These are phyloP conservation scores for Blastobotrys illinoisensis DNA, from an alignment of 1,139 yeast genomes.

Conservation along the genomic window DNA sequence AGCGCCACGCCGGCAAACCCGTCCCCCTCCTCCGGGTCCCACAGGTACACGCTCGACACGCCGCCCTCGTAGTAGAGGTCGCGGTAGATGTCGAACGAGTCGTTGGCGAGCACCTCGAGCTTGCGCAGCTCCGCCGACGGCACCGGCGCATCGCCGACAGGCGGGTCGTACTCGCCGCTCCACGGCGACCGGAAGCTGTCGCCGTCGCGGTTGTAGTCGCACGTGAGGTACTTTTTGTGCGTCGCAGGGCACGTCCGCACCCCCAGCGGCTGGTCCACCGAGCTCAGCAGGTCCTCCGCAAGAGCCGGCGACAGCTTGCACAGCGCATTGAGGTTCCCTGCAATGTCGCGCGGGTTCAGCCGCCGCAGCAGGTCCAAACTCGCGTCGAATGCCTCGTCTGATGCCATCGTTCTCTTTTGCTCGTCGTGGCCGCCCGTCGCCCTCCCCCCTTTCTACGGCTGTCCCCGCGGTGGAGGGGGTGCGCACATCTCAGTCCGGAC, in stretches of 20 bases:
- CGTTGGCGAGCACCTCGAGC: conserved; percentile 77
- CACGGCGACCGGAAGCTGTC: conserved; percentile 92
- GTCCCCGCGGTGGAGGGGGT: background rate
- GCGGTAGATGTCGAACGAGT: conserved; percentile 86
- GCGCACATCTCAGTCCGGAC: background rate
- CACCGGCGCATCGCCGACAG: conserved; percentile 57
- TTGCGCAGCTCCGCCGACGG: conserved; percentile 66
- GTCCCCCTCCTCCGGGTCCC: conserved; percentile 60
- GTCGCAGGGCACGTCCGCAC: conserved; percentile 51
- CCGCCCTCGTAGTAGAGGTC: conserved; percentile 96
- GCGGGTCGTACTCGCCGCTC: conserved; percentile 75
- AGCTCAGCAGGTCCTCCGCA: conserved; percentile 80
- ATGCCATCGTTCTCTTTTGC: background rate
- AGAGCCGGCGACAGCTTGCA: conserved; percentile 75
- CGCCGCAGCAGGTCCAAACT: conserved; percentile 84
- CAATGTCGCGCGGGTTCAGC: conserved; percentile 68
- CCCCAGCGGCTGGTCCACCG: conserved; percentile 81
- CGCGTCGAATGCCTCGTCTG: conserved; percentile 72
- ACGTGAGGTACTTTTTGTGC: conserved; percentile 69
- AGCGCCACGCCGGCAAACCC: conserved; percentile 89
- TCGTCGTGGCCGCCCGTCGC: background rate
- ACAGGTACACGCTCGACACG: conserved; percentile 79
- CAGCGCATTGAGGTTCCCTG: conserved; percentile 56
- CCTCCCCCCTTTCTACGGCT: background rate
- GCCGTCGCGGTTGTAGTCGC: conserved; percentile 94